A percentile compares a stretch with the other conserved stretches of the same genome.
Conservation (phyloP, 2,329 filamentous ascomycete species). For the Pseudogymnoascus sp. region DNA sequence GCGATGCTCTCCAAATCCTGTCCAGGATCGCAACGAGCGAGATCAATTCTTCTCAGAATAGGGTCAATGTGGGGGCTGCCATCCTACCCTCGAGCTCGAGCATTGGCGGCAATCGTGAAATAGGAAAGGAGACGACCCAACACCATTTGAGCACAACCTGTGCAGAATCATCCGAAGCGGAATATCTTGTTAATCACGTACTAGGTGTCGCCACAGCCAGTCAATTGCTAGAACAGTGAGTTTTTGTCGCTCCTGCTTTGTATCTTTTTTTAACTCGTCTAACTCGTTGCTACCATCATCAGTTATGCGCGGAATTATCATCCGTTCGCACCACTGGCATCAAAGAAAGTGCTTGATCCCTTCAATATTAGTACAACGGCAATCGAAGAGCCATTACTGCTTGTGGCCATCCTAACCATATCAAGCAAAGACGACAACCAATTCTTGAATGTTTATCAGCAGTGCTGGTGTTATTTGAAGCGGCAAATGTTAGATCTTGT, state of each 20-base stretch:
- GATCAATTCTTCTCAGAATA: not conserved
- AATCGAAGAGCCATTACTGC: constrained; percentile 10
- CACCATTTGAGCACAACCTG: not conserved
- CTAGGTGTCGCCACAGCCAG: constrained; percentile 1
- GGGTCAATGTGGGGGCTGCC: not conserved
- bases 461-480: constrained; percentile 10
- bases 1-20: constrained; percentile 12
- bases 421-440: constrained; percentile 7
- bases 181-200: not conserved
- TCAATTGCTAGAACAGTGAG: not conserved
- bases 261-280: not conserved
- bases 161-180: not conserved
- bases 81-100: not conserved
- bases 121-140: not conserved
- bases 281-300: not conserved
- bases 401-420: constrained; percentile 11
- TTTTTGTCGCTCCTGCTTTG: not conserved
- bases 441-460: constrained; percentile 1
- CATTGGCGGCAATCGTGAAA: not conserved
- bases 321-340: constrained; percentile 3
- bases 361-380: not conserved
- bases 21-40: not conserved
- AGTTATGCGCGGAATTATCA: constrained; percentile 11
- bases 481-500: constrained; percentile 11
- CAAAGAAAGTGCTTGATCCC: not conserved